Evolutionary conservation across 129 eudicot species (phyloP).

Genomic region (Logfia minima): DNA sequence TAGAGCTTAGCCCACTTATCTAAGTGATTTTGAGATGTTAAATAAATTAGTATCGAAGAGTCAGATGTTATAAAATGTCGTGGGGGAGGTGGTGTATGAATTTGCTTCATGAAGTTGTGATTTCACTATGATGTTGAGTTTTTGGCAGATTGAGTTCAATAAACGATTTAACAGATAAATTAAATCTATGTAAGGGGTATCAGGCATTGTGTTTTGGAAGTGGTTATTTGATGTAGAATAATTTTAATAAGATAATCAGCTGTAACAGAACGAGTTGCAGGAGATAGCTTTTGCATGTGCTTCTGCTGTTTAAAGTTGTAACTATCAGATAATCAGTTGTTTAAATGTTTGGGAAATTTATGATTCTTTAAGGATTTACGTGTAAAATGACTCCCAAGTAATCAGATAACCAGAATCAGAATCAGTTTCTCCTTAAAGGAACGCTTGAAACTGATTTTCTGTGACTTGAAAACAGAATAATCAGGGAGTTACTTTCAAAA

Average conservation of each 20-base stretch:
- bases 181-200: not conserved
- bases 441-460: conserved; percentile 5
- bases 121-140: not conserved
- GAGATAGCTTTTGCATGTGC: conserved; percentile 6
- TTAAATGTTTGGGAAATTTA: not conserved
- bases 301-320: conserved; percentile 8
- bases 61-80: not conserved
- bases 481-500: not conserved
- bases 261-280: not conserved
- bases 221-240: not conserved
- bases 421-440: not conserved
- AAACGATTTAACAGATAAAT: not conserved
- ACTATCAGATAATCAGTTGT: not conserved
- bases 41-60: not conserved
- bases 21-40: not conserved
- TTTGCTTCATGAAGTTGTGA: not conserved
- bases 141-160: not conserved
- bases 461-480: not conserved
- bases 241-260: not conserved
- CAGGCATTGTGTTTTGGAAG: not conserved
- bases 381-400: not conserved
- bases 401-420: conserved; percentile 2
- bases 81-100: not conserved
- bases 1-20: conserved; percentile 2
- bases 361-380: not conserved